Evolutionary conservation across 148 eudicot genomes (phyloP).

Genomic region (Dysphania ambrosioides): DNA sequence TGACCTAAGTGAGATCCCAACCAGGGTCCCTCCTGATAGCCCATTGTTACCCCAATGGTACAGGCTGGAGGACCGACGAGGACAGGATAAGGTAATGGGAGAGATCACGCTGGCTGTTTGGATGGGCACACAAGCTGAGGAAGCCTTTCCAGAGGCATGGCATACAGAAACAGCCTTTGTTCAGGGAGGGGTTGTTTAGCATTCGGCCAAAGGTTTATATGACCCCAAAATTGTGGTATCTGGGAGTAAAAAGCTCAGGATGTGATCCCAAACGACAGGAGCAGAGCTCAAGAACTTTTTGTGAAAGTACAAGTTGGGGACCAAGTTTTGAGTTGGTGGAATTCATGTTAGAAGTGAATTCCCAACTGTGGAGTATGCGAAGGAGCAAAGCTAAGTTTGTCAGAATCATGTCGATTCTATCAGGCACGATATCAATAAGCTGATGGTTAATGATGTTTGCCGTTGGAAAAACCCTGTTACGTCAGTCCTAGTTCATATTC

Average conservation of each 20-base stretch:
- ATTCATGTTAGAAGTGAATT: conserved; percentile 62
- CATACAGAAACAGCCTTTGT: conserved; percentile 66
- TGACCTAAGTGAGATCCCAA: conserved; percentile 70
- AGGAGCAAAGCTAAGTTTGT: conserved; percentile 67
- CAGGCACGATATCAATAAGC: conserved; percentile 43
- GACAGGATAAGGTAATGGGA: conserved; percentile 50
- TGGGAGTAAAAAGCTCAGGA: conserved; percentile 76
- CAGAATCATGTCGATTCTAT: conserved; percentile 46
- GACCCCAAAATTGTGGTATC: conserved; percentile 73
- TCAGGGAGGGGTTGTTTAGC: conserved; percentile 49
- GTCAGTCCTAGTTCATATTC: conserved; percentile 50
- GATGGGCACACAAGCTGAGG: conserved; percentile 86
- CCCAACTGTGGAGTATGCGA: conserved; percentile 73
- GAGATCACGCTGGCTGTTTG: conserved; percentile 71
- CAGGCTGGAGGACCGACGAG: conserved; percentile 54
- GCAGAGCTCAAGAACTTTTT: conserved; percentile 47
- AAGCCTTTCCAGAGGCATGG: conserved; percentile 75
- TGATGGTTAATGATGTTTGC: conserved; percentile 56
- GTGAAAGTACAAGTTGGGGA: conserved; percentile 62
- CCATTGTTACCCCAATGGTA: conserved; percentile 77
- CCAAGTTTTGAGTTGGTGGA: conserved; percentile 57
- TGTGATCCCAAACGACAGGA: conserved; percentile 49
- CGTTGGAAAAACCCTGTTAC: conserved; percentile 54
- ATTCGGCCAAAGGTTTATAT: conserved; percentile 68
- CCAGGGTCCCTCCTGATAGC: conserved; percentile 71